Evolutionary conservation across 371 early-diverging fungal species (phyloP).

Genomic region (Amoeboradix gromovi): DNA sequence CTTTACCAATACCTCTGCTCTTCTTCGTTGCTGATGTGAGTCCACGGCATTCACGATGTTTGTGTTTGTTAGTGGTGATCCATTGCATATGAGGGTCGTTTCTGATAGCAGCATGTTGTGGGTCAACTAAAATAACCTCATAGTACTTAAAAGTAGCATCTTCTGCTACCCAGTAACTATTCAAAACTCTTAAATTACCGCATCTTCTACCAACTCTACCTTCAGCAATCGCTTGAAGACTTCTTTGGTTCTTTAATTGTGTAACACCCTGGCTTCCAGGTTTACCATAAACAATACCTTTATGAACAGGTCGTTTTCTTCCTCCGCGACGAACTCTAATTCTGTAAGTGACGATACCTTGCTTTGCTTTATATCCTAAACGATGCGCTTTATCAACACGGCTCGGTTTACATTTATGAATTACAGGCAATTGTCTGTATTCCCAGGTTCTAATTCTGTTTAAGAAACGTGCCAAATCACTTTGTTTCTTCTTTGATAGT

Average conservation of each 20-base stretch:
- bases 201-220: slow-evolving; percentile 84
- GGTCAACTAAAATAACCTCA: slow-evolving; percentile 95
- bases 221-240: slow-evolving; percentile 75
- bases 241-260: slow-evolving; percentile 84
- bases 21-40: slow-evolving; percentile 88
- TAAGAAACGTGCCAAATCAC: slow-evolving; percentile 92
- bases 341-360: slow-evolving; percentile 89
- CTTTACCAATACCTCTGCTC: slow-evolving; percentile 92
- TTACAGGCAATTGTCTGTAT: slow-evolving; percentile 82
- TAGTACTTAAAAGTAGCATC: slow-evolving; percentile 94
- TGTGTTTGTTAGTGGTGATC: slow-evolving; percentile 88
- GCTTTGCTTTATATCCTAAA: slow-evolving; percentile 96
- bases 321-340: slow-evolving; percentile 93
- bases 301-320: slow-evolving; percentile 75
- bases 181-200: slow-evolving; percentile 77
- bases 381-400: slow-evolving; percentile 96
- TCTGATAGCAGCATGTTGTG: slow-evolving; percentile 81
- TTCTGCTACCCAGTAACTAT: slow-evolving; percentile 93
- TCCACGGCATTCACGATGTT: slow-evolving; percentile 92
- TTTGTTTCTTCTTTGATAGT: slow-evolving; percentile 93
- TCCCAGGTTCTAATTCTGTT: slow-evolving; percentile 94
- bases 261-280: slow-evolving; percentile 85
- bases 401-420: slow-evolving; percentile 91
- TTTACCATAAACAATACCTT: slow-evolving; percentile 94
- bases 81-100: slow-evolving; percentile 94